Evolutionary conservation across 352 stramenopile genomes (phyloP).

Genomic region (Globisporangium recalcitrans): DNA sequence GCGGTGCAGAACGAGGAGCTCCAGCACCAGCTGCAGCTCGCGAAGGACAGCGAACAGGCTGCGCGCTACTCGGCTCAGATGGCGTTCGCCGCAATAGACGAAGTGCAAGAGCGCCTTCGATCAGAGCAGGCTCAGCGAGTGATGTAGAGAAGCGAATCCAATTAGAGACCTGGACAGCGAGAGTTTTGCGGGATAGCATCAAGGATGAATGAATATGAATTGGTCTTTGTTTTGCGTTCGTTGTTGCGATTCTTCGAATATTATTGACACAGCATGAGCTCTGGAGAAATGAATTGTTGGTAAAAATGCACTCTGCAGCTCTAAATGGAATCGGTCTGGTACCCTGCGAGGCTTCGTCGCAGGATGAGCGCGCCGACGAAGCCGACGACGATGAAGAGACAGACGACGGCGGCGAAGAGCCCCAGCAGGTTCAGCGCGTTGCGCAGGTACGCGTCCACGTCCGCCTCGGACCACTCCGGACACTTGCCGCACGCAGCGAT

Average conservation of each 20-base stretch:
- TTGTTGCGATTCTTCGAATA: not conserved
- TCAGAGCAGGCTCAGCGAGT: conserved; percentile 33
- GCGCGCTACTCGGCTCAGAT: conserved; percentile 65
- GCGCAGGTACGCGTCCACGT: conserved; percentile 66
- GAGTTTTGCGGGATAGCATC: not conserved
- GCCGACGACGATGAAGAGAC: conserved; percentile 73
- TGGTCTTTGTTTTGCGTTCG: conserved; percentile 1
- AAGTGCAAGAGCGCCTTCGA: conserved; percentile 42
- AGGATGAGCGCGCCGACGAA: conserved; percentile 65
- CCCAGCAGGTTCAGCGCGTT: conserved; percentile 61
- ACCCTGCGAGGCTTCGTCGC: conserved; percentile 64
- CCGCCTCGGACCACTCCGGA: conserved; percentile 63
- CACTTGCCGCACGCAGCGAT: conserved; percentile 70
- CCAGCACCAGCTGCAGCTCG: conserved; percentile 34
- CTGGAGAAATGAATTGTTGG: not conserved
- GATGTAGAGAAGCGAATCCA: not conserved
- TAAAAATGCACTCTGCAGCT: not conserved
- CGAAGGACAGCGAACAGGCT: conserved; percentile 67
- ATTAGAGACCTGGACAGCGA: not conserved
- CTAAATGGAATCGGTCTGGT: conserved; percentile 84
- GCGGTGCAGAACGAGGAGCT: conserved; percentile 31
- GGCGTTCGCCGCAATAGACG: conserved; percentile 62
- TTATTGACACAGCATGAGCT: not conserved
- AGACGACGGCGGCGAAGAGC: conserved; percentile 59
- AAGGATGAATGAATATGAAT: conserved; percentile 26